These are phyloP conservation scores for Pezicula rhizophila DNA, from an alignment of 2,329 filamentous ascomycete genomes.

Conservation along the genomic window DNA sequence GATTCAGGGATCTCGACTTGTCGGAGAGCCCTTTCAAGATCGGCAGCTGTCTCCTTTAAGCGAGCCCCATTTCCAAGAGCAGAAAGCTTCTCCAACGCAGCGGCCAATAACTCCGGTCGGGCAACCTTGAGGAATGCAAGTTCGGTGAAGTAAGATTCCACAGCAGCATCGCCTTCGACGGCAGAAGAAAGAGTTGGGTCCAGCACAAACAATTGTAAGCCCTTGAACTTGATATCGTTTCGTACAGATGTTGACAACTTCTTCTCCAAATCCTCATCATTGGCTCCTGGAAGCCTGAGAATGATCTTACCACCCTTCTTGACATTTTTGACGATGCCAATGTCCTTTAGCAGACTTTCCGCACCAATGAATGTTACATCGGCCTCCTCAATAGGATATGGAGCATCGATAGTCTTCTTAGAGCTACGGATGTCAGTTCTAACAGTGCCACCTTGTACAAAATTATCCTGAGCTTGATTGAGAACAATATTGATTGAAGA, in stretches of 20 bases:
- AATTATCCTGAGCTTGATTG: constrained; percentile 60
- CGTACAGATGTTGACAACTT: constrained; percentile 66
- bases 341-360: constrained; percentile 70
- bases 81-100: constrained; percentile 61
- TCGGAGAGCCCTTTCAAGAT: constrained; percentile 63
- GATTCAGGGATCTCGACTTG: constrained; percentile 68
- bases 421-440: constrained; percentile 83
- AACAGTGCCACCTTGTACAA: constrained; percentile 68
- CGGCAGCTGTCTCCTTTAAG: constrained; percentile 54
- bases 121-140: constrained; percentile 78
- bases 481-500: constrained; percentile 57
- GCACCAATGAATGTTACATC: constrained; percentile 76
- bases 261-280: constrained; percentile 87
- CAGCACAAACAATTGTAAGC: constrained; percentile 66
- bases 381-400: constrained; percentile 74
- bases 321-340: constrained; percentile 66
- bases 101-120: constrained; percentile 56
- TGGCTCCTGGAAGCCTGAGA: constrained; percentile 70
- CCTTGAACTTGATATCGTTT: constrained; percentile 64
- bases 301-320: constrained; percentile 68
- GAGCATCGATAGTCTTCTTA: constrained; percentile 75
- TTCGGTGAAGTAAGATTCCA: constrained; percentile 66
- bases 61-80: constrained; percentile 44
- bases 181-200: constrained; percentile 65
- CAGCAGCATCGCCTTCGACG: constrained; percentile 55